Base-by-base conservation (phyloP, 768 basidiomycete genomes). In the Serendipita sp. region DNA sequence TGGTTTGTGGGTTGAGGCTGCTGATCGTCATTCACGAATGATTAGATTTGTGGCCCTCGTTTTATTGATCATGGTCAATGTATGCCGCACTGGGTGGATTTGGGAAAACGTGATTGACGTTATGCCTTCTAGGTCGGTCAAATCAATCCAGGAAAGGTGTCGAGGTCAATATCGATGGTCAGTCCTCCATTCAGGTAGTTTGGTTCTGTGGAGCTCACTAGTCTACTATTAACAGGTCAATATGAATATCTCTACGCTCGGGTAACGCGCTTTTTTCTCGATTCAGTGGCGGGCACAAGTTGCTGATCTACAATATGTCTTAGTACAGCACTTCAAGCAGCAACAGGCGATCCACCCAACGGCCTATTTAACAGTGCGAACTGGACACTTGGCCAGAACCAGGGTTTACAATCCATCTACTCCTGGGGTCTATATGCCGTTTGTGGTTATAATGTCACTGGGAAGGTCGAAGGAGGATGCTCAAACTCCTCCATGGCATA, bases 21-120 rank as follows among this genome's bases (percentile, higher is more conserved):
- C 53, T 58, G 9, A n/a, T 45, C 61, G 53, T 48, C 51, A n/a
- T 67, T 13, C 53, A 63, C 48, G 43, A 33, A 64, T 51, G 77
- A 31, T 68, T 78, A 72, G 77, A 70, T 65, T 82, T 78, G 67
- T 72, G 28, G 74, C 74, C 65, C 79, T 77, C 64, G 77, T 75
- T 38, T 76, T 90, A 66, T 78, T 90, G 71, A 87, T 91, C 66
- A 89, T 90, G 74, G 81, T 83, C 68, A 87, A 91, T 77, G 88
- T 87, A 71, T 67, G 83, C 30, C 17, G 3, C 4, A 13, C 11
- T 62, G 5, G 16, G 7, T 20, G 20, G 45, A 28, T 64, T 26
- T 62, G n/a, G n/a, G n/a, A 48, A 20, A 68, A 66, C 14, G 51
- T 45, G 64, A 61, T n/a, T 65, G 67, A 70, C 71, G 67, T 68